phyloP scores from a whole-genome alignment of 805 yeast species.

The Candida parachauliodes region DNA sequence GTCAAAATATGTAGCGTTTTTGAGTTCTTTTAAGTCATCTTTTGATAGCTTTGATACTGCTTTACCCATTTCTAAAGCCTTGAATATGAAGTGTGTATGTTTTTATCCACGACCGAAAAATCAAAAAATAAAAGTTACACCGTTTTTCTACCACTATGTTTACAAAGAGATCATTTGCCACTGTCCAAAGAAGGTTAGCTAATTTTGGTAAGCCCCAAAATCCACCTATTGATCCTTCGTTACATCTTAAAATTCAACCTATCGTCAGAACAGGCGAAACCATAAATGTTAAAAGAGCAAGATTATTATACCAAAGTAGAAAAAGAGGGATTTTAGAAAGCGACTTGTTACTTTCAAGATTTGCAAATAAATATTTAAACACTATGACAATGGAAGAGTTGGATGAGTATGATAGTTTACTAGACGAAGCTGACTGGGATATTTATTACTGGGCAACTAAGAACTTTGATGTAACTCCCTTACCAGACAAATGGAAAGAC shows the following conservation, averaged over 20 bases:
- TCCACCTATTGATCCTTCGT: conserved; percentile 23
- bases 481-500: conserved; percentile 83
- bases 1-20: conserved; percentile 86
- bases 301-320: conserved; percentile 85
- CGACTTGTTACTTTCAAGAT: conserved; percentile 78
- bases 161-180: conserved; percentile 2
- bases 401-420: conserved; percentile 77
- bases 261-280: conserved; percentile 72
- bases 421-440: conserved; percentile 99
- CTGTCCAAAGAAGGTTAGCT: conserved; percentile 2
- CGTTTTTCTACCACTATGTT: neutral
- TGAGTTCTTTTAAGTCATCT: conserved; percentile 81
- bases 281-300: conserved; percentile 73
- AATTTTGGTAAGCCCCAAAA: conserved; percentile 43
- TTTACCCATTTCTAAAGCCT: conserved; percentile 67
- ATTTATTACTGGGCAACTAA: conserved; percentile 96
- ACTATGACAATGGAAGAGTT: conserved; percentile 60
- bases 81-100: conserved; percentile 1
- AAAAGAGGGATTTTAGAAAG: conserved; percentile 95
- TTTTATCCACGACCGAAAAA: neutral
- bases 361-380: conserved; percentile 72
- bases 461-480: conserved; percentile 74
- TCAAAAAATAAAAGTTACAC: neutral
- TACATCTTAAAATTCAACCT: conserved; percentile 66
- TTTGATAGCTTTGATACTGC: conserved; percentile 88